phyloP scores from a whole-genome alignment of 2,329 filamentous ascomycete species.

The Myriosclerotinia scirpicola region DNA sequence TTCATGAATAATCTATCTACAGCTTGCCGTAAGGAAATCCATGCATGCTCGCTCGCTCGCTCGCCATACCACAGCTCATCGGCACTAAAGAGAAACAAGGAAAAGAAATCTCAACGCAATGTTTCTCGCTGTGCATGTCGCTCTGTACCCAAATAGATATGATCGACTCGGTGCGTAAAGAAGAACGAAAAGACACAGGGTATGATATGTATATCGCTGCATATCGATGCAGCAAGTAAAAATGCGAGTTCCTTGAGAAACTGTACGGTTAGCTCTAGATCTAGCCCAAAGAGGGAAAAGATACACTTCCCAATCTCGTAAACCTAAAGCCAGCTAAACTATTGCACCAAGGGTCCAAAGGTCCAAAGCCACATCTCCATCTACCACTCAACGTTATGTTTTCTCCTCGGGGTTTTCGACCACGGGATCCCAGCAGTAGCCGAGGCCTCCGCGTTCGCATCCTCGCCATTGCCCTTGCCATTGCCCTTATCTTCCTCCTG shows the following conservation, averaged over 20 bases:
- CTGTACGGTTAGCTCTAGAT: too few relatives aligned
- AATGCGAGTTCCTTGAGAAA: too few relatives aligned
- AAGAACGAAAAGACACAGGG: too few relatives aligned
- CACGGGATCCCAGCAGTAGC: not conserved
- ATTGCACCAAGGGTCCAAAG: not conserved
- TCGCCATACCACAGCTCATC: not conserved
- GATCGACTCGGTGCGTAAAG: not conserved
- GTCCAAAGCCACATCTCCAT: not conserved
- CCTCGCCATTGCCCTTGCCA: not conserved
- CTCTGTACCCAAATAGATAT: not conserved
- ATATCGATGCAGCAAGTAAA: too few relatives aligned
- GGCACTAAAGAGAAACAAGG: not conserved
- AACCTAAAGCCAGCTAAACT: too few relatives aligned
- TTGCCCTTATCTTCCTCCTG: not conserved
- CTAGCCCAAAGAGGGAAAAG: not conserved
- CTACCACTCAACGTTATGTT: not conserved
- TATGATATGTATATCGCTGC: too few relatives aligned
- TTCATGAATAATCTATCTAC: not conserved
- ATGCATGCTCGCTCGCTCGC: not conserved
- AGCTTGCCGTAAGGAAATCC: not conserved
- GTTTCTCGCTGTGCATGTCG: not conserved
- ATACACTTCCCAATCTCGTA: too few relatives aligned
- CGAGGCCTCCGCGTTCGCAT: too few relatives aligned
- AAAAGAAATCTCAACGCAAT: not conserved
- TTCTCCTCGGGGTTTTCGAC: not conserved